Evolutionary conservation across 2,329 filamentous ascomycete genomes (phyloP), one percentile per base, ranked within the genome.

Genomic region (Xylaria sp.): DNA sequence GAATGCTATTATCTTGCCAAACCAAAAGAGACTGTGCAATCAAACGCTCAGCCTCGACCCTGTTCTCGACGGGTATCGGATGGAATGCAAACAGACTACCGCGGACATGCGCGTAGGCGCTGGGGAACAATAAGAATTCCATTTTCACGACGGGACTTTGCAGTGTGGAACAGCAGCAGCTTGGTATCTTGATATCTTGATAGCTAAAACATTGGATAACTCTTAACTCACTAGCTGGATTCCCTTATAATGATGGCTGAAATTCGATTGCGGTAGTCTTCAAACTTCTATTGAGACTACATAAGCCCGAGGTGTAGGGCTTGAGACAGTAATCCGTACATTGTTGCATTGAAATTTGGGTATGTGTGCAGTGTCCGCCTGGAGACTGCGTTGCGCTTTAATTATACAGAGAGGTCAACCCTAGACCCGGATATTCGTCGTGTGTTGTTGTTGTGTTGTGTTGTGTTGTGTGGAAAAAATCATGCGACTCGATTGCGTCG

Each of bases 321-420:
- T 30, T 30, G 23, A 30, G 23, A 30, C 23, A 30, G 23, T 30
- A 30, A 30, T 30, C 23, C 23, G 23, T 30, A 30, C 23, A 30
- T 30, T 30, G 18, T 54, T 44, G 30, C 39, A 30, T 54, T 18
- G 16, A 47, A 47, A 52, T 10, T 42, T 42, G 16, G 50, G 18
- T 30, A 57, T 59, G 18, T 18, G 49, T 57, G 53, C 55, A 56
- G 54, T 54, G 56, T 34, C 47, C 18, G 30, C 54, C 59, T 46
- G 19, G 53, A 57, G 51, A 53, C 54, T 42, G 39, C 56, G 34
- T 55, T 61, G 23, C 54, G 54, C 55, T 52, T 19, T 61, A 30
- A 63, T 53, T 63, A 63, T 63, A 63, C 61, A 63, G 54, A 55
- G 49, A 44, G 56, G 51, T 52, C 37, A 9, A 39, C 57, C 16